Evolutionary conservation across 768 basidiomycete genomes (phyloP), one percentile per base, ranked within the genome.

Genomic region (Pisolithus tinctorius): DNA sequence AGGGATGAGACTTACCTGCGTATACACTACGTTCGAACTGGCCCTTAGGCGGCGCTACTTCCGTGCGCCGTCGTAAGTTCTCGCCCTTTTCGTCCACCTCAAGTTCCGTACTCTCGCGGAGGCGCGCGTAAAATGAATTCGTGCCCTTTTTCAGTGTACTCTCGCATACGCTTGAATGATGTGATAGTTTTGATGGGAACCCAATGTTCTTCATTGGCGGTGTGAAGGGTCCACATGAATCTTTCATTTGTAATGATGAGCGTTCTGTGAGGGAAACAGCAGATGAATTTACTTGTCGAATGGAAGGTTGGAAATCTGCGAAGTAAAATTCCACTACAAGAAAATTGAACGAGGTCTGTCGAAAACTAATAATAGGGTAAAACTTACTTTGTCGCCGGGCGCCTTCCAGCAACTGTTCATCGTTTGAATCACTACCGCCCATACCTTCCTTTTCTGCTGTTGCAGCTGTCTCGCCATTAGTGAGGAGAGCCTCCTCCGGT

Each of bases 101-200:
- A 39, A 97, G 77, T 46, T 77, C 66, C 7, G 64, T 59, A 56
- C 77, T 75, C 37, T 69, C 61, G 45, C 71, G 68, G 67, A 97
- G 73, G n/a, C n/a, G 83, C 86, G 20, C 79, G 72, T 5, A 77
- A 75, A 52, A 96, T 74, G 77, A 88, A 92, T 17, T 80, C 78
- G 16, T 76, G 52, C 6, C 91, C 91, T 29, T 75, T 66, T 26
- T 69, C 64, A 3, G 75, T 46, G 62, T 79, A 88, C 27, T 88
- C 86, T 38, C 80, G 76, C 94, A 97, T 97, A 54, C 93, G 88
- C 69, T 94, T 94, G 82, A 97, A 98, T 6, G 91, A 93, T 6
- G 87, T 78, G 51, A 98, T 81, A 2, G 86, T 90, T 49, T 83
- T 72, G 63, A 98, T 78, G 1, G 93, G 84, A 5, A 97, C 81